Evolutionary conservation across 495 filamentous ascomycete genomes (phyloP), one percentile per base, ranked within the genome.

Genomic region (Polyplosphaeria fusca): DNA sequence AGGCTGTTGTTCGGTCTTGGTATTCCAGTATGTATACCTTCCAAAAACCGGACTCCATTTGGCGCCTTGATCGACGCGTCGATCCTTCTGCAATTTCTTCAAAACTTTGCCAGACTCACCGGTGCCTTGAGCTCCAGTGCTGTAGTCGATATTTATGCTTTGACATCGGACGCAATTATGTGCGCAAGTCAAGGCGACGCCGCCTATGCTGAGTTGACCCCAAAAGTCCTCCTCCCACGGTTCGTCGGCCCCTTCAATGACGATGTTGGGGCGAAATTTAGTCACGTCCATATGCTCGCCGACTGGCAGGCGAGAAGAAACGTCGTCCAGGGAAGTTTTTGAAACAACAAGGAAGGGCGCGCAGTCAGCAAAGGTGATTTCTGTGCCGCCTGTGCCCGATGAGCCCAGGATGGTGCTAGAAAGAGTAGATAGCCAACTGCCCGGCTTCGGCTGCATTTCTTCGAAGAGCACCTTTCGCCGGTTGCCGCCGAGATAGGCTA

Each of bases 201-300:
- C 38, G 0, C 70, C 61, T 22, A 59, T 38, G 7, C 63, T 45
- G 22, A 89, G 62, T 64, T 86, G 84, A 9, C 75, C 82, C 91
- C 91, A 97, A 67, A 80, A 93, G 59, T 96, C 92, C 64, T 97
- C 91, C 18, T 90, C 91, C 70, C 80, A 97, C 0, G 83, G 76
- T 7, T 64, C 62, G 22, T 71, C 64, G 1, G 77, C 76, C 0
- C 82, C 85, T 9, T 79, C 77, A 5, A 96, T 69, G 5, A 96
- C 83, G 37, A 96, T 81, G 63, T 96, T 96, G 0, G 90, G 86
- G 24, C 92, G 81, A 71, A 95, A 91, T 66, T 91, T 93, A 11
- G 82, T 84, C 63, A 88, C 79, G 59, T 86, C 83, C 75, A 90
- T 82, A n/a, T 73, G 59, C 27, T 77, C 66, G 1, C 73, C 78